Evolutionary conservation across 1,139 yeast genomes (phyloP), one percentile per base, ranked within the genome.

Genomic region (Maudiozyma humilis): DNA sequence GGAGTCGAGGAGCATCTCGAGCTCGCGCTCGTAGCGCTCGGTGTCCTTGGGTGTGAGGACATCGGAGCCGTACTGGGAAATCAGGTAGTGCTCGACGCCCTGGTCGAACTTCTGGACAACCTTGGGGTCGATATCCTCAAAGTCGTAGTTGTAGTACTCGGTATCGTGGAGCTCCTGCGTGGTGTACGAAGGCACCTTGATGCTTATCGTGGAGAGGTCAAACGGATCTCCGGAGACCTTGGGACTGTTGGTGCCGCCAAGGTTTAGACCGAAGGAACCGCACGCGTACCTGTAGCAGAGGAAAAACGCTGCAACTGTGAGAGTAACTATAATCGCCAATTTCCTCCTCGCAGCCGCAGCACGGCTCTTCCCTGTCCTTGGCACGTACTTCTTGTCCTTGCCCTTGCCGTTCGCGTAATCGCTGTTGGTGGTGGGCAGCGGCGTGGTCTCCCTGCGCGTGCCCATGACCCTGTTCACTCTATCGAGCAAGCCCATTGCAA

Each of bases 31-130:
- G 35, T 52, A 56, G n/a, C 40, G 42, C 41, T 50, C 51, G 27
- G 50, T 43, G 34, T 62, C 58, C 17, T 51, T 52, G 13, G 58
- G 49, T 3, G 59, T 47, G 14, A 56, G 42, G 4, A 47, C 52
- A 13, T 56, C 60, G 12, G 49, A 48, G 16, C 69, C 69, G 41
- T 53, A 58, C 39, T 63, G 54, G 17, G 62, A 54, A 10, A 66
- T 58, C 20, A 65, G 47, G 43, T 60, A 67, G 34, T 60, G 59
- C 37, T 60, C 60, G 1, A 57, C 64, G 39, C 72, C 72, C 13
- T 61, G 57, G 46, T 67, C 69, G 46, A 57, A 67, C 46, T 65
- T 64, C 20, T 49, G 36, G 16, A 67, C 45, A 12, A 51, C 51
- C 18, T 55, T 58, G 14, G 51, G 48, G 47, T 67, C 68, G 16